Evolutionary conservation across 805 yeast species (phyloP).

Genomic region (Myxozyma sirexii): DNA sequence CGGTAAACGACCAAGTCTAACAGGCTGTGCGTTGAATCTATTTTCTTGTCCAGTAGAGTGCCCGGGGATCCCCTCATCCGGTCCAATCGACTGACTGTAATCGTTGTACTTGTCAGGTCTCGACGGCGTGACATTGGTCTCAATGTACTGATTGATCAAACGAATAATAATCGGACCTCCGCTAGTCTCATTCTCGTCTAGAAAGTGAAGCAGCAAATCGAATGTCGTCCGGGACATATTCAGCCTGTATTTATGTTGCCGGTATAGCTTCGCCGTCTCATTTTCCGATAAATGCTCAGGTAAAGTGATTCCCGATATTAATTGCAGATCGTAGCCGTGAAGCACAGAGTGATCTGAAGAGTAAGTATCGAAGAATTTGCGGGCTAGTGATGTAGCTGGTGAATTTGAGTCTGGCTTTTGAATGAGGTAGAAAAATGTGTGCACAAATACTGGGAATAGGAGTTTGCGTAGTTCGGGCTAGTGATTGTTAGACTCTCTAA

Average conservation of each 20-base stretch:
- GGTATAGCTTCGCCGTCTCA: constrained; percentile 74
- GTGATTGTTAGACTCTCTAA: not conserved
- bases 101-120: constrained; percentile 41
- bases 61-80: constrained; percentile 49
- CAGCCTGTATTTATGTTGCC: constrained; percentile 71
- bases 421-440: constrained; percentile 79
- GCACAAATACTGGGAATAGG: constrained; percentile 90
- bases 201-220: constrained; percentile 77
- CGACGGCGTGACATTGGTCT: constrained; percentile 43
- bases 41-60: constrained; percentile 49
- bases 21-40: constrained; percentile 67
- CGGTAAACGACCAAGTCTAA: constrained; percentile 78
- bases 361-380: constrained; percentile 73
- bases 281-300: constrained; percentile 83
- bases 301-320: constrained; percentile 71
- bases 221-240: constrained; percentile 81
- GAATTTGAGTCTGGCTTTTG: constrained; percentile 55
- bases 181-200: constrained; percentile 87
- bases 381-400: constrained; percentile 48
- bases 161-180: constrained; percentile 90
- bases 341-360: constrained; percentile 69
- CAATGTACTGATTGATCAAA: constrained; percentile 80
- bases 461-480: constrained; percentile 78
- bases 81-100: constrained; percentile 56
- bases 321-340: constrained; percentile 76